Conservation (phyloP, 345 rosid genomes). For the Geranium brycei region DNA sequence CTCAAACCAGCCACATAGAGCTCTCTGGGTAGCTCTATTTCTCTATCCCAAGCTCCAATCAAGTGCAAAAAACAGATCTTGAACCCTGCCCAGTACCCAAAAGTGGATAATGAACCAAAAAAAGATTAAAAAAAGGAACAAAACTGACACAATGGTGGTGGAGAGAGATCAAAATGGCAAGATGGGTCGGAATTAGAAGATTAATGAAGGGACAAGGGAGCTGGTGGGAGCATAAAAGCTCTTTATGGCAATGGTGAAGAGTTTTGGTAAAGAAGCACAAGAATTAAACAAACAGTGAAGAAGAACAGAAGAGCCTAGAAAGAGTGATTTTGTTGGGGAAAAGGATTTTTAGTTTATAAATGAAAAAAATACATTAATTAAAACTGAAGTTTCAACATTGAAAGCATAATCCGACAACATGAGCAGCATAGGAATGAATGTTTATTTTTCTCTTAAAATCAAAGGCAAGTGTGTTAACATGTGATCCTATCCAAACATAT, state of each 20-base stretch:
- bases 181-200: slow-evolving; percentile 6
- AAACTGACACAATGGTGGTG: too few relatives aligned
- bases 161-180: background rate
- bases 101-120: too few relatives aligned
- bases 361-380: background rate
- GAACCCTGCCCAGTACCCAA: background rate
- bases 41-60: too few relatives aligned
- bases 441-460: too few relatives aligned
- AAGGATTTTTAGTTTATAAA: background rate
- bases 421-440: background rate
- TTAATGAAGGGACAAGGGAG: slow-evolving; percentile 17
- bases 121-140: too few relatives aligned
- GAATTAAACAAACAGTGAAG: background rate
- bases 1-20: background rate
- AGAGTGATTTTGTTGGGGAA: background rate
- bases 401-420: background rate
- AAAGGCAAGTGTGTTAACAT: too few relatives aligned
- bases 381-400: background rate
- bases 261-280: slow-evolving; percentile 15
- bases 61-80: background rate
- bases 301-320: background rate
- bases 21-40: background rate
- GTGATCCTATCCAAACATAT: too few relatives aligned
- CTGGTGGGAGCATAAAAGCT: slow-evolving; percentile 7
- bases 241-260: slow-evolving; percentile 10